phyloP scores from a whole-genome alignment of 345 rosid genomes.

The Conringia planisiliqua region DNA sequence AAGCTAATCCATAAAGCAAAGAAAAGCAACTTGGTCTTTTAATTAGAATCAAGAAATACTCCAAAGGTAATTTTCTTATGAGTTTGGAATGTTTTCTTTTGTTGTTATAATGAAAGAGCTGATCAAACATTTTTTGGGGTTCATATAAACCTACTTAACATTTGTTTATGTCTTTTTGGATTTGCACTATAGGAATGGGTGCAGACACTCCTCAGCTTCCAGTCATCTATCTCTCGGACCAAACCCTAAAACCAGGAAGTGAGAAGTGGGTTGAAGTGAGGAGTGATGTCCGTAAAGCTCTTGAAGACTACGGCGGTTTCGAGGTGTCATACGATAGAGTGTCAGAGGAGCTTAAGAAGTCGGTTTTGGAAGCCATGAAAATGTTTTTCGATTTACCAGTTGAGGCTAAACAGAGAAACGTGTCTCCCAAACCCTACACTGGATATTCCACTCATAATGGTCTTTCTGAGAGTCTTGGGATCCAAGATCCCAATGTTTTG shows the following conservation, averaged over 20 bases:
- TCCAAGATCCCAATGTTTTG: background rate
- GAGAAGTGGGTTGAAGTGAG: constrained; percentile 19
- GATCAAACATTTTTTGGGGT: background rate
- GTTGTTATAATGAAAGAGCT: background rate
- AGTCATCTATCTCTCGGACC: constrained; percentile 13
- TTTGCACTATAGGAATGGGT: constrained; percentile 8
- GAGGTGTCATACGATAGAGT: constrained; percentile 9
- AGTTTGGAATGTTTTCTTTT: background rate
- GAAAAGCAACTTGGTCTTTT: background rate
- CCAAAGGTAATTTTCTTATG: constrained; percentile 3
- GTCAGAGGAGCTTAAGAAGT: constrained; percentile 5
- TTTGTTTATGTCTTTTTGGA: background rate
- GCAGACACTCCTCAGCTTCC: constrained; percentile 2
- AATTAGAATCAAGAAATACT: background rate
- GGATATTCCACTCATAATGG: constrained; percentile 13
- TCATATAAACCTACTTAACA: background rate
- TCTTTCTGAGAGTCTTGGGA: constrained; percentile 20
- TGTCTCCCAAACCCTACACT: background rate
- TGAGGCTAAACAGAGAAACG: constrained; percentile 17
- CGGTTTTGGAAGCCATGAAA: constrained; percentile 3
- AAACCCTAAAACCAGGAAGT: constrained; percentile 24
- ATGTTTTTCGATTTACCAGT: constrained; percentile 15
- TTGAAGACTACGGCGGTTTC: constrained; percentile 18
- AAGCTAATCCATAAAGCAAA: background rate
- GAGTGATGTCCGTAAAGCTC: constrained; percentile 23